phyloP scores from a whole-genome alignment of 352 stramenopile species.

The Poterioochromonas sp. region DNA sequence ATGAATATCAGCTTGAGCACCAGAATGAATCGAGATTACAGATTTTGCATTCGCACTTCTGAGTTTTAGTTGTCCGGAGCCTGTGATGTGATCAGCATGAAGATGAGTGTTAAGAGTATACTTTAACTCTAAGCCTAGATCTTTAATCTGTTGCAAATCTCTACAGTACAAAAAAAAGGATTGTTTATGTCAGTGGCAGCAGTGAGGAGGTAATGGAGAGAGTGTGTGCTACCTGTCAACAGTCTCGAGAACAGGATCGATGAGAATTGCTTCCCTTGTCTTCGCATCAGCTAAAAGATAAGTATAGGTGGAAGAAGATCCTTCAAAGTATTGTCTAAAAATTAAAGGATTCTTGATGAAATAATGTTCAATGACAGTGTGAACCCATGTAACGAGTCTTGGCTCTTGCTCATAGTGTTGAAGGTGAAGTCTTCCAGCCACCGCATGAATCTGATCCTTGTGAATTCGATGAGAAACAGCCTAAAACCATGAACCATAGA shows the following conservation, averaged over 20 bases:
- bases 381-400: too few relatives aligned
- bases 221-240: too few relatives aligned
- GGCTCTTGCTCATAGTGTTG: too few relatives aligned
- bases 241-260: conserved; percentile 50
- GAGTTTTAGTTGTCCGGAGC: conserved; percentile 46
- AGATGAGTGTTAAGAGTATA: conserved; percentile 52
- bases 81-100: conserved; percentile 54
- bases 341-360: too few relatives aligned
- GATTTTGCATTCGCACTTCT: conserved; percentile 37
- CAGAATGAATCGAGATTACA: conserved; percentile 40
- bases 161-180: neutral
- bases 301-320: conserved; percentile 51
- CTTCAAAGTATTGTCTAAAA: conserved; percentile 50
- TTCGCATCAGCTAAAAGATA: conserved; percentile 50
- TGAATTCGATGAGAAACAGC: too few relatives aligned
- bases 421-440: too few relatives aligned
- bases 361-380: too few relatives aligned
- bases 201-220: too few relatives aligned
- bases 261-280: conserved; percentile 49
- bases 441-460: too few relatives aligned
- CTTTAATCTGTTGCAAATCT: conserved; percentile 27
- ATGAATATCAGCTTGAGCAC: conserved; percentile 46
- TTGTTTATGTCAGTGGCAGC: too few relatives aligned
- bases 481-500: too few relatives aligned
- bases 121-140: conserved; percentile 49